Base-by-base conservation (phyloP, 2,329 filamentous ascomycete species). In the Arachnomyces sp. region DNA sequence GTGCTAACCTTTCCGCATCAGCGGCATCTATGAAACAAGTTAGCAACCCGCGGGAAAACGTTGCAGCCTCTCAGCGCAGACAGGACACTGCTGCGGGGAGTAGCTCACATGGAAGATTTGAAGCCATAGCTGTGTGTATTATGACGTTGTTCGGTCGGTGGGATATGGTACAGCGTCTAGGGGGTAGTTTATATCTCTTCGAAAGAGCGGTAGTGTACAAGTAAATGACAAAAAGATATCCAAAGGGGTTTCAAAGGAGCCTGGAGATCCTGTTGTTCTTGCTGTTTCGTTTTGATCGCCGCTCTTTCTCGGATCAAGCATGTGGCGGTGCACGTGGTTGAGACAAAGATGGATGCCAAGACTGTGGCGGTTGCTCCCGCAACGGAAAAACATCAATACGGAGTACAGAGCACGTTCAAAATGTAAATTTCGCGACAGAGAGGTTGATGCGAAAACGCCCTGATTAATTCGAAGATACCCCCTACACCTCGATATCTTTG, bases 1-100 rank as follows among this genome's bases (percentile, higher is more conserved):
- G 16, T 45, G 63, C 70, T 51, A 57, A 90, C 86, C 85, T 95
- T 73, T 98, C 92, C 56, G 92, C 92, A 69, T 98, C 92, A 52
- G 93, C 88, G 58, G 92, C 92, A 74, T 96, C 92, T 96, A 68
- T 44, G 56, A 29, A 6, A 30, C 36, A 39, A 31, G 39, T 39
- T 18, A 44, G 44, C 16, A 43, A 14, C 16, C 37, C n/a, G n/a
- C n/a, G 31, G 39, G 18, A 25, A 40, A 36, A 28, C 21, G 35
- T 18, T 25, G 13, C 21, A 5, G 3, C 8, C 4, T 8, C 31
- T 28, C 25, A 18, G 31, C 15, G 31, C n/a, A 42, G 40, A 31
- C 31, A 38, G 17, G 36, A 29, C 11, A 15, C 7, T 12, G 16
- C n/a, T 14, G 31, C 34, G 35, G 28, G 29, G 16, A 35, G 29